A percentile compares a stretch with the other conserved stretches of the same genome.
Conservation (phyloP, 352 stramenopile species). For the Chloridella minuta region DNA sequence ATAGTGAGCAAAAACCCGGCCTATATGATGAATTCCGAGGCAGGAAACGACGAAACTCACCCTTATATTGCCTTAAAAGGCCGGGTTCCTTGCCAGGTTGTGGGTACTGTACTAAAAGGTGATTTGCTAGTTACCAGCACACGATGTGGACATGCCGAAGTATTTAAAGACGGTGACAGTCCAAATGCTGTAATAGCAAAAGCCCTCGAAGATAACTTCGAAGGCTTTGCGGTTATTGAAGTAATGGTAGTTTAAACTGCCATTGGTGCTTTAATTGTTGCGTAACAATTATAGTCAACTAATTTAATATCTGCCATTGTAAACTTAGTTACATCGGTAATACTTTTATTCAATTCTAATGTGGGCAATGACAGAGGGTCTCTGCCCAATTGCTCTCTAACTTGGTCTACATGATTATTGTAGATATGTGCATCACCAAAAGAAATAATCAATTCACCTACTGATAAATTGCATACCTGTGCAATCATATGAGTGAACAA, state of each 20-base stretch:
- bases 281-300: constrained; percentile 66
- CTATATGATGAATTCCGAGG: too few relatives aligned
- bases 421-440: constrained; percentile 99
- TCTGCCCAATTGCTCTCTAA: constrained; percentile 68
- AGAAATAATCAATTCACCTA: constrained; percentile 86
- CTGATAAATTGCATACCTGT: constrained; percentile 47
- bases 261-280: constrained; percentile 98
- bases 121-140: too few relatives aligned
- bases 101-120: too few relatives aligned
- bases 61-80: too few relatives aligned
- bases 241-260: constrained; percentile 32
- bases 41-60: too few relatives aligned
- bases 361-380: constrained; percentile 59
- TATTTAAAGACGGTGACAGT: too few relatives aligned
- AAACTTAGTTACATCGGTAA: constrained; percentile 68
- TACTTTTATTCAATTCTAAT: constrained; percentile 29
- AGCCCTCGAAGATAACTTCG: too few relatives aligned
- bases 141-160: too few relatives aligned
- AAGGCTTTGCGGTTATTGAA: too few relatives aligned
- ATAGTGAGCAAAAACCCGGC: too few relatives aligned
- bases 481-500: constrained; percentile 77
- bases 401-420: constrained; percentile 88
- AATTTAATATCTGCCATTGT: constrained; percentile 73
- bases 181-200: too few relatives aligned
- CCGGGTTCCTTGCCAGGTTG: too few relatives aligned